Evolutionary conservation across 2,329 filamentous ascomycete genomes (phyloP), one percentile per base, ranked within the genome.

Genomic region (Epicoccum nigrum): DNA sequence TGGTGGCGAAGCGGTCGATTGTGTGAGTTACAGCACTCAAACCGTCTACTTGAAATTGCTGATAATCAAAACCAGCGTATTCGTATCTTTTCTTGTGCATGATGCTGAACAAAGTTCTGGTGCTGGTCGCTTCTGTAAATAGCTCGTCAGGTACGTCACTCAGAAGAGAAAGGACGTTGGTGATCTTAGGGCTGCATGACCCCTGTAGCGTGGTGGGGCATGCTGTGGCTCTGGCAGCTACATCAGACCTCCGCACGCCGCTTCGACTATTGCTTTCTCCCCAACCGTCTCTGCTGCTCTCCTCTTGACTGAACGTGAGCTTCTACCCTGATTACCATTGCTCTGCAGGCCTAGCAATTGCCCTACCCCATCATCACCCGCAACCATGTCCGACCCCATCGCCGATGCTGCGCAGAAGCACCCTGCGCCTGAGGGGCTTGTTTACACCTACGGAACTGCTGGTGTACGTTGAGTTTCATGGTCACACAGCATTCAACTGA

Each of bases 381-480:
- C 17, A 54, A 62, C 12, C 38, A 72, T 72, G 69, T 65, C 67
- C 28, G 63, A 69, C 52, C 48, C 64, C 21, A 68, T 72, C 47
- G 64, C 60, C 44, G 64, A 63, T 33, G 69, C 63, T 41, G 67
- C 63, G 37, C 54, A 61, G 55, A 67, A 69, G 60, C 71, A 74
- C 61, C 71, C 72, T 39, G 69, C 72, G 49, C 70, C 71, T 34
- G 64, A 73, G 51, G 69, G 68, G 1, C 56, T 68, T 15, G 56
- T 65, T 9, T 76, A 74, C 51, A 69, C 70, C 13, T 76, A 76
- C 60, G 74, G 74, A 42, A 76, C 74, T 21, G 74, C 74, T 44
- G 74, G 74, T 34, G 83, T 85, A 77, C 73, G 83, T 77, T 15
- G 13, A 41, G n/a, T 19, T 11, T 15, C 15, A 17, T 4, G 13